Conservation (phyloP, 192 early-diverging fungal species). For the Backusella macrospora region DNA sequence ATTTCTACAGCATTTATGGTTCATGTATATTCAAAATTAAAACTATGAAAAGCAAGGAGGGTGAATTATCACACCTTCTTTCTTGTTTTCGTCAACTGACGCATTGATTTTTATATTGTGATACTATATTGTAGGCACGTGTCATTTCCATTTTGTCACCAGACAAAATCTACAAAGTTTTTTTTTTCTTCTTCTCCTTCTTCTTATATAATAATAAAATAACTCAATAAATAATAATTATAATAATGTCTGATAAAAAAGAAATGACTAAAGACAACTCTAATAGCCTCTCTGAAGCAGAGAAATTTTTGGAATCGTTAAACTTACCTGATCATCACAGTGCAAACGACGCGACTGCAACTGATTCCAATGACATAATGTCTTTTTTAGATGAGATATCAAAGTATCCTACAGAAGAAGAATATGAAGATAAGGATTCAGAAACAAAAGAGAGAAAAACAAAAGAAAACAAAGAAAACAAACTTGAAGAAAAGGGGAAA, state of each 20-base stretch:
- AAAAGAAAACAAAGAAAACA: background rate
- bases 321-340: slow-evolving; percentile 29
- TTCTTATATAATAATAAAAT: background rate
- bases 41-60: too few relatives aligned
- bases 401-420: slow-evolving; percentile 24
- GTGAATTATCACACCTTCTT: too few relatives aligned
- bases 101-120: too few relatives aligned
- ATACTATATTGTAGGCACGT: background rate
- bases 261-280: background rate
- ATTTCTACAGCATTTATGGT: too few relatives aligned
- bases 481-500: background rate
- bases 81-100: too few relatives aligned
- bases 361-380: slow-evolving; percentile 42
- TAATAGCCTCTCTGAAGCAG: slow-evolving; percentile 37
- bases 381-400: slow-evolving; percentile 41
- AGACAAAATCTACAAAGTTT: background rate
- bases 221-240: too few relatives aligned
- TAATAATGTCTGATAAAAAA: slow-evolving; percentile 1
- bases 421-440: background rate
- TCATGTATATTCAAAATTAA: too few relatives aligned
- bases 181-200: background rate
- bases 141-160: background rate
- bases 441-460: slow-evolving; percentile 8
- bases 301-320: slow-evolving; percentile 41
- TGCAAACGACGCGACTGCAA: slow-evolving; percentile 1